Percentiles rank a stretch among this genome's conserved stretches.
phyloP scores from a whole-genome alignment of 148 eudicot species.

The Persicaria maculosa region DNA sequence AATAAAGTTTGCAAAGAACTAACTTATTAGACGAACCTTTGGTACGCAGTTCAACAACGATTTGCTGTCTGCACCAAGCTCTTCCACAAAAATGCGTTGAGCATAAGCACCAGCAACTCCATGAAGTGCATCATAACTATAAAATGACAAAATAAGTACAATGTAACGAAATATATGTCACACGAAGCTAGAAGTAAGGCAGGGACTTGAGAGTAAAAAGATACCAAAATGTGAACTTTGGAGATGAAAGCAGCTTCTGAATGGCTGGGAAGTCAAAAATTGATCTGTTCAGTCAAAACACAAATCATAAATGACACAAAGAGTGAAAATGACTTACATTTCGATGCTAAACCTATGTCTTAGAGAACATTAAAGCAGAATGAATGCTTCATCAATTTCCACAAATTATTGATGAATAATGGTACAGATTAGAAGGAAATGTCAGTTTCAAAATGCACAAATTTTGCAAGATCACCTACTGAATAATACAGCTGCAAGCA shows the following conservation, averaged over 20 bases:
- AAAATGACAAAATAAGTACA: conserved; percentile 13
- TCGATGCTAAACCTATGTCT: background rate
- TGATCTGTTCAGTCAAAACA: conserved; percentile 43
- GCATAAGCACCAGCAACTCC: conserved; percentile 99
- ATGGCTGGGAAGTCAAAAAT: conserved; percentile 82
- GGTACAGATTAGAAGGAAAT: background rate
- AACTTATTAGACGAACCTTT: conserved; percentile 41
- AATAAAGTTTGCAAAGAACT: background rate
- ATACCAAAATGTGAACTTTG: conserved; percentile 88
- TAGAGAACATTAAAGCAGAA: background rate
- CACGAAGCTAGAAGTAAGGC: background rate
- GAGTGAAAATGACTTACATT: background rate
- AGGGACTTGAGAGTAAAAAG: conserved; percentile 12
- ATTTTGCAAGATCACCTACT: background rate
- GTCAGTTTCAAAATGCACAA: background rate
- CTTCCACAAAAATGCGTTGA: conserved; percentile 74
- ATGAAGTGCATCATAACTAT: conserved; percentile 89
- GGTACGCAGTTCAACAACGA: conserved; percentile 82
- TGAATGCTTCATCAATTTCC: background rate
- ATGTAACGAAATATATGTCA: background rate
- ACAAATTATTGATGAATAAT: background rate
- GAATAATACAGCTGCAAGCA: background rate
- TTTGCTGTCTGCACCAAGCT: conserved; percentile 78
- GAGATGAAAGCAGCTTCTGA: conserved; percentile 71
- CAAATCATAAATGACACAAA: conserved; percentile 2